These are phyloP conservation scores for Russula olivacea DNA, from an alignment of 768 basidiomycete genomes.

Conservation along the genomic window DNA sequence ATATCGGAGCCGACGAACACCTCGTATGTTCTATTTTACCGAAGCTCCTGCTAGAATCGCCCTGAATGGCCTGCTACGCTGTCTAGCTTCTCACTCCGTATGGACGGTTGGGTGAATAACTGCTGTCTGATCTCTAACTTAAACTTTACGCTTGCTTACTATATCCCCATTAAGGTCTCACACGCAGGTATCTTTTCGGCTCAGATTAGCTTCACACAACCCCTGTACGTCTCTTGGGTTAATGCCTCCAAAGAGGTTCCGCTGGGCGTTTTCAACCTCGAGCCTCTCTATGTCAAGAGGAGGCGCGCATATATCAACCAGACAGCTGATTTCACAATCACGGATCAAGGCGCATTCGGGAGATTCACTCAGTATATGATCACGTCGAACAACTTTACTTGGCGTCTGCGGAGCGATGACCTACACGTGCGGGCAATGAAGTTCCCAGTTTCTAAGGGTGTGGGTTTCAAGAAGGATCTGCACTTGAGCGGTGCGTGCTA, in stretches of 20 bases:
- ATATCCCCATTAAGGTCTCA: conserved; percentile 39
- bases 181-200: conserved; percentile 65
- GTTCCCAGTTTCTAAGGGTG: conserved; percentile 60
- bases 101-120: conserved; percentile 50
- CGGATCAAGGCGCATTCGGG: conserved; percentile 52
- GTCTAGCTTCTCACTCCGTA: conserved; percentile 44
- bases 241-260: conserved; percentile 40
- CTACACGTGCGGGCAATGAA: conserved; percentile 59
- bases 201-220: conserved; percentile 49
- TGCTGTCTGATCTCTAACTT: neutral
- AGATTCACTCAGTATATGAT: conserved; percentile 59
- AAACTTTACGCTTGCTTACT: neutral
- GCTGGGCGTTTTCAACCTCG: conserved; percentile 51
- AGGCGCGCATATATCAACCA: conserved; percentile 61
- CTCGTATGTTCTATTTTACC: conserved; percentile 39
- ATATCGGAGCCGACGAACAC: conserved; percentile 51
- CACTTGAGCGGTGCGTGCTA: conserved; percentile 46
- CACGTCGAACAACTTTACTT: conserved; percentile 60
- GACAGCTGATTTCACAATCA: conserved; percentile 51
- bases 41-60: neutral
- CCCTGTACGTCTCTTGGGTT: conserved; percentile 56
- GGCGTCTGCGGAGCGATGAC: conserved; percentile 52
- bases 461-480: conserved; percentile 57
- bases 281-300: conserved; percentile 42
- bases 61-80: neutral